Base-by-base conservation (phyloP, 371 early-diverging fungal genomes). In the Cokeromyces recurvatus region DNA sequence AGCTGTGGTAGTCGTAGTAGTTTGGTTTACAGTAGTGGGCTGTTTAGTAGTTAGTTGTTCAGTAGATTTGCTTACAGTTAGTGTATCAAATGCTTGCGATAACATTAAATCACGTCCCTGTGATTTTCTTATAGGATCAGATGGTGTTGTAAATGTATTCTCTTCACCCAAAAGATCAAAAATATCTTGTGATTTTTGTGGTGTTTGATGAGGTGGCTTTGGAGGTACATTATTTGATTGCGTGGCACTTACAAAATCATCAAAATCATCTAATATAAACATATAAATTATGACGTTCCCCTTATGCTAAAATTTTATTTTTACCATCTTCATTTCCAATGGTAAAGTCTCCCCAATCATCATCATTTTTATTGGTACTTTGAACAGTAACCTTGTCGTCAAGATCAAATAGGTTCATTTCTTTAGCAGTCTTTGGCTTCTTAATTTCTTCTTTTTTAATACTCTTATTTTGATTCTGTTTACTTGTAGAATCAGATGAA, bases 221-320 rank as follows among this genome's bases (percentile, higher is more conserved):
- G 29, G 8, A 5, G 29, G 29, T 8, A 11, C 29, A 8, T 5
- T 11, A 8, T 5, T 29, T 11, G 29, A 8, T 29, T 5, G 5
- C 11, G 29, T 6, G 0, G 84, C 81, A 32, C 71, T 69, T 43
- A 81, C 81, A 43, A 84, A 84, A 40, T 84, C 84, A 44, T 71
- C 77, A 59, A 84, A 84, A 29, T 81, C 84, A 46, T 80, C 56
- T 14, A 29, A 11, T n/a, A n/a, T n/a, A n/a, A n/a, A n/a, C n/a
- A n/a, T n/a, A n/a, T n/a, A n/a, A n/a, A n/a, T n/a, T n/a, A n/a
- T n/a, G n/a, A n/a, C n/a, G n/a, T n/a, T n/a, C n/a, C n/a, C n/a
- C n/a, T n/a, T n/a, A n/a, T n/a, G n/a, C n/a, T n/a, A n/a, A n/a
- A n/a, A n/a, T n/a, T n/a, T n/a, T n/a, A n/a, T n/a, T n/a, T n/a